Conservation (phyloP, 2,329 filamentous ascomycete genomes). For the Verruconis gallopava region DNA sequence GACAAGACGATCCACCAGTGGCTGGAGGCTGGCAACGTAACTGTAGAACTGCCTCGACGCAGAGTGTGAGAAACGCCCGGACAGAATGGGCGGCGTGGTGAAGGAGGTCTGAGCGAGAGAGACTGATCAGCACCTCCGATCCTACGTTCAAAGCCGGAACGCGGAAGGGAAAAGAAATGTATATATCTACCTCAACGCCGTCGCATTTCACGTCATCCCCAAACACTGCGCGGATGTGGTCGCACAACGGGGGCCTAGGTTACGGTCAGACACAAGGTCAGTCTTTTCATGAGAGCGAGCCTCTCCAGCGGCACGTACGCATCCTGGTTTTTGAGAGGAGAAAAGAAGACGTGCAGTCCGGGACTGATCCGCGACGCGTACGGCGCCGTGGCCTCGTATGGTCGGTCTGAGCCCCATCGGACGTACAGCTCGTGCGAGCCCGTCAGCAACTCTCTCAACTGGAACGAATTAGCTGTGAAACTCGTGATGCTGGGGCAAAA, state of each 20-base stretch:
- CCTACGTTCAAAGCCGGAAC: too few species aligned
- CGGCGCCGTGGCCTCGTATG: slow-evolving; percentile 51
- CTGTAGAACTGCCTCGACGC: slow-evolving; percentile 60
- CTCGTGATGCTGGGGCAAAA: too few species aligned
- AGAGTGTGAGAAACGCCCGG: slow-evolving; percentile 48
- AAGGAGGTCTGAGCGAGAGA: too few species aligned
- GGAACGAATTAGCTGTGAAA: slow-evolving; percentile 4
- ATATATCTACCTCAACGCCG: not conserved
- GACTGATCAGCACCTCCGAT: too few species aligned
- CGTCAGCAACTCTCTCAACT: slow-evolving; percentile 49
- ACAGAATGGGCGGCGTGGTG: slow-evolving; percentile 42
- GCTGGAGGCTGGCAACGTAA: slow-evolving; percentile 42
- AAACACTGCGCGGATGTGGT: too few species aligned
- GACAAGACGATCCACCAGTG: slow-evolving; percentile 42
- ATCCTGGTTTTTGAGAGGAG: slow-evolving; percentile 36
- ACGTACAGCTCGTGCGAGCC: slow-evolving; percentile 62
- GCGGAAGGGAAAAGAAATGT: too few species aligned
- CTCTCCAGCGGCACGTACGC: slow-evolving; percentile 46
- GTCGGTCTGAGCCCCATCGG: slow-evolving; percentile 54
- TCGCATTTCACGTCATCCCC: slow-evolving; percentile 15
- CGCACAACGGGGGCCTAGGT: too few species aligned
- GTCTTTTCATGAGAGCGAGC: too few species aligned
- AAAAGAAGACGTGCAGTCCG: slow-evolving; percentile 71
- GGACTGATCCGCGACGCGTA: slow-evolving; percentile 64
- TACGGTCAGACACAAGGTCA: too few species aligned